phyloP scores from a whole-genome alignment of 345 rosid species.

The Eucalyptus dawsonii region DNA sequence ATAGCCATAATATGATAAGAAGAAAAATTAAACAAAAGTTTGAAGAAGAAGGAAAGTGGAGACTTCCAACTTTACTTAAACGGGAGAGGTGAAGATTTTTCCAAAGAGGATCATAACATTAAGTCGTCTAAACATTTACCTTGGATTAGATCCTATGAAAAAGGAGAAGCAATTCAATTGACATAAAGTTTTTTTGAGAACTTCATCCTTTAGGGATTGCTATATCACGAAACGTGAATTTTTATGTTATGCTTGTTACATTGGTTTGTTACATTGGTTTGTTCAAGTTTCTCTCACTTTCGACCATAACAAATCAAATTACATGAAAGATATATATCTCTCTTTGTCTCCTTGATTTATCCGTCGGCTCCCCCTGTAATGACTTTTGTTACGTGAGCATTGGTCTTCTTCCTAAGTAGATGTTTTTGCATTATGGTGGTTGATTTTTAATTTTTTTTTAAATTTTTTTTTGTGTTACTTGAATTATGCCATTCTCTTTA shows the following conservation, averaged over 20 bases:
- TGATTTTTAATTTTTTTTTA: too few species aligned
- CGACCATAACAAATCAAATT: not conserved
- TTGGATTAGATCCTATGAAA: fast-evolving
- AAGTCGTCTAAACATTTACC: not conserved
- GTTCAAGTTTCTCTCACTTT: not conserved
- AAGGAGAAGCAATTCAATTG: not conserved
- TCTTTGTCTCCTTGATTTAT: not conserved
- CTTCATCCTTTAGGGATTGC: not conserved
- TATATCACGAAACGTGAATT: not conserved
- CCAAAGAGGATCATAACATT: not conserved
- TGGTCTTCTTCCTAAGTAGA: not conserved
- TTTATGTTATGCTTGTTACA: too few species aligned
- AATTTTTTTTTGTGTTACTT: not conserved
- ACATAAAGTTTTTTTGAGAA: not conserved
- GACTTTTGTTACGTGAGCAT: not conserved
- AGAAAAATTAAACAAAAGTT: not conserved
- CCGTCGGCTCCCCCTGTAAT: not conserved
- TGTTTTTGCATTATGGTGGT: not conserved
- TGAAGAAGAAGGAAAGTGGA: not conserved
- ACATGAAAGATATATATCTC: too few species aligned
- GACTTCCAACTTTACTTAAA: not conserved
- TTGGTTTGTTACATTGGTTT: not conserved
- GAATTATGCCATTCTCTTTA: too few species aligned
- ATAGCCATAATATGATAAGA: not conserved
- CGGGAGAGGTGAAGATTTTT: not conserved